Evolutionary conservation across 768 basidiomycete species (phyloP).

Genomic region (Lyophyllum decastes): DNA sequence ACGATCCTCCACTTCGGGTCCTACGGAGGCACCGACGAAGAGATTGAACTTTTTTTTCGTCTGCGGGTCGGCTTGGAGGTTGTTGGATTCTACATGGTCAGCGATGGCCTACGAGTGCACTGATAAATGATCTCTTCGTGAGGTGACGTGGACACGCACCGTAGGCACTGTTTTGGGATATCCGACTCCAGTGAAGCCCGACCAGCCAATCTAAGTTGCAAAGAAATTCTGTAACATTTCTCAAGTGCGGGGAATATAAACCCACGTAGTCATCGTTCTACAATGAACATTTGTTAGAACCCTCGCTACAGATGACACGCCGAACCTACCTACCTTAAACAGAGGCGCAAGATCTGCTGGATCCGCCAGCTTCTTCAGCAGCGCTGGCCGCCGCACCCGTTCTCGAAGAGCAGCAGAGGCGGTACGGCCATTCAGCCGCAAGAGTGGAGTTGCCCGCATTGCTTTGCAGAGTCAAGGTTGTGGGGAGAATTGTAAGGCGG

Average conservation of each 20-base stretch:
- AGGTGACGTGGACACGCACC: conserved; percentile 24
- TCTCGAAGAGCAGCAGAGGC: conserved; percentile 40
- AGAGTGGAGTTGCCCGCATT: conserved; percentile 31
- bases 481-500: not conserved
- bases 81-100: conserved; percentile 42
- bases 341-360: conserved; percentile 41
- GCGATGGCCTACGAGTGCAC: conserved; percentile 41
- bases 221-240: not conserved
- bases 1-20: conserved; percentile 50
- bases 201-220: conserved; percentile 45
- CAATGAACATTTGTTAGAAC: not conserved
- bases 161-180: conserved; percentile 49
- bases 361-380: conserved; percentile 34
- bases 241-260: conserved; percentile 1
- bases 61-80: conserved; percentile 40
- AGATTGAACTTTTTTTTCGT: conserved; percentile 50
- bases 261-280: conserved; percentile 50
- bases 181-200: conserved; percentile 52
- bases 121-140: not conserved
- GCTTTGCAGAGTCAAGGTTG: not conserved
- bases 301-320: not conserved
- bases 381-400: conserved; percentile 40
- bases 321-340: conserved; percentile 34
- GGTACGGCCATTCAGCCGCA: conserved; percentile 25
- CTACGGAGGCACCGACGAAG: conserved; percentile 48